Percentiles rank a stretch among this genome's conserved stretches.
Conservation (phyloP, 495 filamentous ascomycete species). For the Opeltia flavorubescens region DNA sequence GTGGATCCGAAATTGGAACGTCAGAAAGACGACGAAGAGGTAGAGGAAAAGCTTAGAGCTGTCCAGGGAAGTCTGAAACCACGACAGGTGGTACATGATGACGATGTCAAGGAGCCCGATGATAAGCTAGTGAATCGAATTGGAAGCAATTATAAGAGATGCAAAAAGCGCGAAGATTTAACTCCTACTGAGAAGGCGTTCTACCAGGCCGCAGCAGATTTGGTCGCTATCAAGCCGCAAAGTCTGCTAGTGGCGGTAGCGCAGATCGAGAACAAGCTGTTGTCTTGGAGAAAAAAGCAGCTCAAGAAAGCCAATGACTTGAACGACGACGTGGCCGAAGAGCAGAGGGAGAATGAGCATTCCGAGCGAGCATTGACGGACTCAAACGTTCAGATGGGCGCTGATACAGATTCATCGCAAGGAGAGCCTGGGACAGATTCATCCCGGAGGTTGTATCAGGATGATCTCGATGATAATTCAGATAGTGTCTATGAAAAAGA, state of each 20-base stretch:
- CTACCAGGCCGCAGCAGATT: conserved; percentile 38
- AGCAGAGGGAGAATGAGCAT: conserved; percentile 8
- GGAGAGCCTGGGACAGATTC: not conserved
- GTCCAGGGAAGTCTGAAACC: conserved; percentile 25
- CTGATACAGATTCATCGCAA: not conserved
- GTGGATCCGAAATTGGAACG: conserved; percentile 16
- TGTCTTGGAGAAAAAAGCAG: conserved; percentile 24
- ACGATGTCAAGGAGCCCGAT: conserved; percentile 14
- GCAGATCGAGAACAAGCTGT: conserved; percentile 31
- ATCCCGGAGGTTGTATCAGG: not conserved
- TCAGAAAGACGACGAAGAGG: conserved; percentile 8
- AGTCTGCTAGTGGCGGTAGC: conserved; percentile 34
- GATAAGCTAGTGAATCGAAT: conserved; percentile 25
- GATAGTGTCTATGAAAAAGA: not conserved
- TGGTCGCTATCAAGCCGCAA: conserved; percentile 30
- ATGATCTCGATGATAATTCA: not conserved
- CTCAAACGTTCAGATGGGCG: not conserved
- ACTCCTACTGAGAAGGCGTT: conserved; percentile 37
- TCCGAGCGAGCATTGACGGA: not conserved
- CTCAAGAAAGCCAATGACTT: conserved; percentile 1
- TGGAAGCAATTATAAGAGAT: conserved; percentile 43
- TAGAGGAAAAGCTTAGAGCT: conserved; percentile 22
- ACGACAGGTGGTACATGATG: conserved; percentile 9
- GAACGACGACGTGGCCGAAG: conserved; percentile 12
- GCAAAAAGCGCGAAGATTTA: conserved; percentile 42